A percentile compares a stretch with the other conserved stretches of the same genome.
phyloP scores from a whole-genome alignment of 2,329 filamentous ascomycete genomes.

The Sporothrix brunneoviolacea region DNA sequence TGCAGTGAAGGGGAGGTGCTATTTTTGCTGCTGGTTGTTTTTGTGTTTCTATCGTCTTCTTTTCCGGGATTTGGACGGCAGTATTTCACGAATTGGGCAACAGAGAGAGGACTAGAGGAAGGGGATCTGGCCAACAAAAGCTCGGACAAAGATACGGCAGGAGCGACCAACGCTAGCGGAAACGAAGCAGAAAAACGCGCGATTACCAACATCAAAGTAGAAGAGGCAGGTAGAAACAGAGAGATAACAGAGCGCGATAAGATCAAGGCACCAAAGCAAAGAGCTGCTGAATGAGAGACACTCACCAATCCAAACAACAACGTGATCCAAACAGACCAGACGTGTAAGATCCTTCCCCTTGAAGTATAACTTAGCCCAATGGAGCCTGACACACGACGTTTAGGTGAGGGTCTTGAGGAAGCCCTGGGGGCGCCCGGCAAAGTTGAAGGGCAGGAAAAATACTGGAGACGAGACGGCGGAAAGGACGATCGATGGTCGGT shows the following conservation, averaged over 20 bases:
- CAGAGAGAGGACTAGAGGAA: not conserved
- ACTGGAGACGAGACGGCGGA: too few relatives aligned
- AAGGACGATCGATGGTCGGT: too few relatives aligned
- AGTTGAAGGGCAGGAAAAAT: too few relatives aligned
- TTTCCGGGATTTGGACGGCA: conserved; percentile 1
- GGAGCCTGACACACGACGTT: too few relatives aligned
- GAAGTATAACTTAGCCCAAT: too few relatives aligned
- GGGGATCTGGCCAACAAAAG: not conserved
- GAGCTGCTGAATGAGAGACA: not conserved
- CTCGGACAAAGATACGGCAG: conserved; percentile 7
- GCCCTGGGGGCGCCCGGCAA: too few relatives aligned
- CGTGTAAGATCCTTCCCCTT: too few relatives aligned
- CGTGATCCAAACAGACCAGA: not conserved
- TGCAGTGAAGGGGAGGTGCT: not conserved
- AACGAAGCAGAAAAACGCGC: conserved; percentile 7
- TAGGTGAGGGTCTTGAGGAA: too few relatives aligned
- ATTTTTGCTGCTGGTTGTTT: not conserved
- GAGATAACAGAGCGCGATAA: not conserved
- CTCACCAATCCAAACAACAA: not conserved
- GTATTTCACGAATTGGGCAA: too few relatives aligned
- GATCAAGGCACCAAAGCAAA: not conserved
- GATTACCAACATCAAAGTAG: not conserved
- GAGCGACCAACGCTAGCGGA: conserved; percentile 9
- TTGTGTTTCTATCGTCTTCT: not conserved
- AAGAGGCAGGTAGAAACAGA: not conserved